Percentiles rank a stretch among this genome's conserved stretches.
Evolutionary conservation across 306 rosid species (phyloP).

Genomic region (Leucaena leucocephala): DNA sequence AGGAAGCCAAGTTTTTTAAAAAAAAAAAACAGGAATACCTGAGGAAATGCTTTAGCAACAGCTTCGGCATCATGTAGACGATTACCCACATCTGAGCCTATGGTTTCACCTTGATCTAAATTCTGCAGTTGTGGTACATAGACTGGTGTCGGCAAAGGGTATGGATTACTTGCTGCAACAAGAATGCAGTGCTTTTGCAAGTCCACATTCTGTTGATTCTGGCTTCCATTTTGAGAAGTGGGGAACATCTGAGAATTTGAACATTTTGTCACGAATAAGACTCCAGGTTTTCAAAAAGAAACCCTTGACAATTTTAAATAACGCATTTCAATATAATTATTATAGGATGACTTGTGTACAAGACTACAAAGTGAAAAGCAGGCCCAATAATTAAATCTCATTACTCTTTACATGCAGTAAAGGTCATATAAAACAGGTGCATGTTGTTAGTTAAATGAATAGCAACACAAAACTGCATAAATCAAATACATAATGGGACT

Average conservation of each 20-base stretch:
- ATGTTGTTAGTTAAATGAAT: neutral
- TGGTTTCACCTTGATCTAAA: constrained; percentile 74
- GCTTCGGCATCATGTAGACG: constrained; percentile 82
- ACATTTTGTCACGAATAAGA: constrained; percentile 36
- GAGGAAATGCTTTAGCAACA: constrained; percentile 88
- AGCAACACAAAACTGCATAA: neutral
- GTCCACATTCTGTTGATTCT: constrained; percentile 80
- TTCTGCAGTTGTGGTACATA: constrained; percentile 74
- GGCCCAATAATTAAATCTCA: constrained; percentile 3
- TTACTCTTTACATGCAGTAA: neutral
- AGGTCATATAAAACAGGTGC: constrained; percentile 8
- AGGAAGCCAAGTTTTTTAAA: neutral
- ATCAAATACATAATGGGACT: constrained; percentile 19
- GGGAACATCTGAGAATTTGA: constrained; percentile 77
- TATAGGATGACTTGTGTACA: neutral
- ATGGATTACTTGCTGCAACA: constrained; percentile 89
- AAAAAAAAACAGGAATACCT: constrained; percentile 44
- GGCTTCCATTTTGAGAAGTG: constrained; percentile 64
- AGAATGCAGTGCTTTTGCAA: constrained; percentile 86
- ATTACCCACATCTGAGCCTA: constrained; percentile 68
- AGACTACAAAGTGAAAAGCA: neutral
- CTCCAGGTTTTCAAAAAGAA: constrained; percentile 22
- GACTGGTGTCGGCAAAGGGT: constrained; percentile 90
- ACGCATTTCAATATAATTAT: neutral
- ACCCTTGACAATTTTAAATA: constrained; percentile 17